Base-by-base conservation (phyloP, 2,329 filamentous ascomycete species). In the Neofusicoccum parvum region DNA sequence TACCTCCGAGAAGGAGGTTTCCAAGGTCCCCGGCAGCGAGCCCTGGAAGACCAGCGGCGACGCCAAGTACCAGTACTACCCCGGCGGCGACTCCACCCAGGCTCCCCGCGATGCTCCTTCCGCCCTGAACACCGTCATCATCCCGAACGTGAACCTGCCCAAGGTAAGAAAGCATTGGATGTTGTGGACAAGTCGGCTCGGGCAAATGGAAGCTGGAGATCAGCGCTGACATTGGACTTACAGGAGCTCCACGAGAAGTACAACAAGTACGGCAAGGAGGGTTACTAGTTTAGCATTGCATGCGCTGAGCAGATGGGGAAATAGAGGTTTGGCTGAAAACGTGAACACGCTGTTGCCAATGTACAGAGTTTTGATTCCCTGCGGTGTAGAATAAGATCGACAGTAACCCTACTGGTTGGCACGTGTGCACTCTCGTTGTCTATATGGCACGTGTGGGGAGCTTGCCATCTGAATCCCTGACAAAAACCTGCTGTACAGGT, bases 251-350 rank as follows among this genome's bases (percentile, higher is more conserved):
- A 99, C 83, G 95, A 99, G 73, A 91, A 90, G 84, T 98, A 90
- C 88, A 99, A 99, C 91, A 99, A 99, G 87, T 98, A 92, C 88
- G 95, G 95, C 81, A 98, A 98, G 88, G 95, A 98, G 72, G 94
- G 92, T 72, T 98, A 91, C 82, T 78, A 73, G 50, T 62, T 39
- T 56, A 59, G 27, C 34, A 46, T 58, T 12, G 9, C 43, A 51
- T 15, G 20, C 4, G 1, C 14, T 5, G 37, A 34, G 41, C 17
- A 9, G 4, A 37, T 15, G 27, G 43, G 23, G 49, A 54, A 46
- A 49, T 63, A 49, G 58, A 66, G 50, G 45, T 43, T 50, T 56
- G 51, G 54, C n/a, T 41, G 36, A 43, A 36, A 27, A 51, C 39
- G 43, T 23, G 41, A 46, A 36, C 15, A 23, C 23, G 32, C 41